These are phyloP conservation scores for Teunomyces tritomae DNA, from an alignment of 805 yeast genomes.

Conservation along the genomic window DNA sequence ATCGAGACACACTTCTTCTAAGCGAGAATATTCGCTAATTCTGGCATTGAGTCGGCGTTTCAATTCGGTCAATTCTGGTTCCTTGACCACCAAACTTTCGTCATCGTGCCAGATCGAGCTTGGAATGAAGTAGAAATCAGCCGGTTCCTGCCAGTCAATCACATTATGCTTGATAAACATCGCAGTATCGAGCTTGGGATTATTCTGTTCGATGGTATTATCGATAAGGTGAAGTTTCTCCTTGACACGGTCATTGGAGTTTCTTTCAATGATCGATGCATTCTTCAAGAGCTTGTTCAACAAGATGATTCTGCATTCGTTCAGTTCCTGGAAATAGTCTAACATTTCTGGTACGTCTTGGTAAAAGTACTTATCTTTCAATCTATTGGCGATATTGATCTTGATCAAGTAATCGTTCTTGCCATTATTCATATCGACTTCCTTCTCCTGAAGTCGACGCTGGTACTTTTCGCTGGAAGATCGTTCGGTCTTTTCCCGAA, in stretches of 20 bases:
- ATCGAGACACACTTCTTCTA: constrained; percentile 42
- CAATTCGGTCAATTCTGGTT: constrained; percentile 55
- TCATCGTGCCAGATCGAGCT: constrained; percentile 97
- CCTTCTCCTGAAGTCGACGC: constrained; percentile 58
- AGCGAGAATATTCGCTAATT: constrained; percentile 34
- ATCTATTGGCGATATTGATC: constrained; percentile 80
- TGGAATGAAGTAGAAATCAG: constrained; percentile 81
- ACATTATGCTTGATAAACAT: constrained; percentile 92
- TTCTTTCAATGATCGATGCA: constrained; percentile 60
- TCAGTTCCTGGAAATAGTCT: constrained; percentile 80
- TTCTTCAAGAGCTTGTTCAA: constrained; percentile 65
- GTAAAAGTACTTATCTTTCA: constrained; percentile 88
- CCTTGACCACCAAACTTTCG: constrained; percentile 63
- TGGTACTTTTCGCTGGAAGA: constrained; percentile 46
- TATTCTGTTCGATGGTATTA: constrained; percentile 62
- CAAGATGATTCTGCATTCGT: constrained; percentile 71
- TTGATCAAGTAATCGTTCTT: constrained; percentile 81
- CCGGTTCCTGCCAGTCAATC: constrained; percentile 77
- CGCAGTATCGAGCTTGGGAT: constrained; percentile 71
- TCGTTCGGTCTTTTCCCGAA: constrained; percentile 71
- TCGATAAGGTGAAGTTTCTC: constrained; percentile 52
- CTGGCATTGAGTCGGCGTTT: constrained; percentile 48
- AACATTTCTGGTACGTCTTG: constrained; percentile 91
- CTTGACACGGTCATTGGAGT: constrained; percentile 43
- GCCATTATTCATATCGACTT: constrained; percentile 79